Conservation (phyloP, 2,329 filamentous ascomycete species). For the Colletotrichum magnum region DNA sequence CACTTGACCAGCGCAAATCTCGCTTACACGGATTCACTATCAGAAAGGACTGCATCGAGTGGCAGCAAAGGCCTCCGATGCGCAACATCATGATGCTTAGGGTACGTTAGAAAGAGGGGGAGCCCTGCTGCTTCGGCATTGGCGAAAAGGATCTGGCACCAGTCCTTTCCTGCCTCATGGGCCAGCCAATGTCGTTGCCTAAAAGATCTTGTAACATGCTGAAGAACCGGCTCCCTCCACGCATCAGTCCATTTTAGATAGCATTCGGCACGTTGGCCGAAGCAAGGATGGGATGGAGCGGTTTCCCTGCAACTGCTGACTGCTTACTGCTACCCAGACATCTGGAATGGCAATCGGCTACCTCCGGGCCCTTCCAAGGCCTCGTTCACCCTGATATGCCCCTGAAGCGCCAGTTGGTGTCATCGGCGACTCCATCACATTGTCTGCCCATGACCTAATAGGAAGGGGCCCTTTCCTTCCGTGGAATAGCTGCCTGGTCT, state of each 20-base stretch:
- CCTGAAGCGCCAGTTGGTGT: too few species aligned
- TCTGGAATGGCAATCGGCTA: slow-evolving; percentile 8
- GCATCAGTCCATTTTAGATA: not conserved
- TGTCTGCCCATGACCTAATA: too few species aligned
- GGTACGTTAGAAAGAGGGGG: not conserved
- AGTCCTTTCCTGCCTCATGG: not conserved
- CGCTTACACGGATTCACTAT: too few species aligned
- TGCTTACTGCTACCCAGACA: not conserved
- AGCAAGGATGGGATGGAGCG: not conserved
- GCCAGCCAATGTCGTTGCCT: not conserved
- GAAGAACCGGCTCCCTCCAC: not conserved
- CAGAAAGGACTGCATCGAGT: not conserved
- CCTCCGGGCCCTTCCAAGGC: not conserved
- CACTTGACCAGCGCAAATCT: too few species aligned
- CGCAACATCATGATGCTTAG: not conserved
- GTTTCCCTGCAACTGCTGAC: not conserved
- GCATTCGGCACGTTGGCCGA: not conserved
- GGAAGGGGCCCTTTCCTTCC: too few species aligned
- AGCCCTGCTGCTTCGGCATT: not conserved
- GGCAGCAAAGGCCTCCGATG: not conserved
- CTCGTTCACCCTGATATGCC: too few species aligned
- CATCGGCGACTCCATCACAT: too few species aligned
- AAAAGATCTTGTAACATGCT: not conserved
- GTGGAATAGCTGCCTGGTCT: too few species aligned
- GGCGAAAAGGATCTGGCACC: not conserved